phyloP scores from a whole-genome alignment of 306 rosid genomes.

The Castanea crenata region DNA sequence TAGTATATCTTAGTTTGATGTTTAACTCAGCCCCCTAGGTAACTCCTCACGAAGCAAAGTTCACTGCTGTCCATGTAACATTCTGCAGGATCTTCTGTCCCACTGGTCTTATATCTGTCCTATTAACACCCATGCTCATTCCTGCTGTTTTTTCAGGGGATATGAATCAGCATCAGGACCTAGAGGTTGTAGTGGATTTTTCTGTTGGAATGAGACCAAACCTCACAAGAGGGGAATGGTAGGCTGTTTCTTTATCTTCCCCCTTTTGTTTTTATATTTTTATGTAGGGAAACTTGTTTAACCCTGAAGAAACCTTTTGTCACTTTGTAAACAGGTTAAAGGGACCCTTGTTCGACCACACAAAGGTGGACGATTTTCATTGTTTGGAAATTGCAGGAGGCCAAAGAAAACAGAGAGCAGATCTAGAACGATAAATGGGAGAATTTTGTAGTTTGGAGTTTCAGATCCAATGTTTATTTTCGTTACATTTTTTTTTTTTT shows the following conservation, averaged over 20 bases:
- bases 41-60: neutral
- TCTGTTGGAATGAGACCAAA: conserved; percentile 72
- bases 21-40: neutral
- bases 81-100: neutral
- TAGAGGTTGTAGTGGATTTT: conserved; percentile 72
- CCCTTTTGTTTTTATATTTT: neutral
- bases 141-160: conserved; percentile 49
- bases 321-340: conserved; percentile 49
- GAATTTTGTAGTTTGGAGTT: conserved; percentile 19
- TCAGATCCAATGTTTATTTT: conserved; percentile 19
- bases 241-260: conserved; percentile 17
- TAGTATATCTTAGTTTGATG: neutral
- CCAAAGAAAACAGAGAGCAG: conserved; percentile 48
- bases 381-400: conserved; percentile 82
- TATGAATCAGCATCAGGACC: conserved; percentile 72
- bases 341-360: conserved; percentile 51
- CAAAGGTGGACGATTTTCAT: conserved; percentile 48
- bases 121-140: conserved; percentile 1
- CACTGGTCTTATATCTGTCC: too few species aligned
- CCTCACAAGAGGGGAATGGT: conserved; percentile 64
- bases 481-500: conserved; percentile 17
- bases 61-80: neutral
- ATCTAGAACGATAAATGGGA: conserved; percentile 31
- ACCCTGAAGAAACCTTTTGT: neutral
- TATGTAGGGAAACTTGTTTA: conserved; percentile 5